Evolutionary conservation across 148 eudicot species (phyloP).

Genomic region (Arctostaphylos glauca): DNA sequence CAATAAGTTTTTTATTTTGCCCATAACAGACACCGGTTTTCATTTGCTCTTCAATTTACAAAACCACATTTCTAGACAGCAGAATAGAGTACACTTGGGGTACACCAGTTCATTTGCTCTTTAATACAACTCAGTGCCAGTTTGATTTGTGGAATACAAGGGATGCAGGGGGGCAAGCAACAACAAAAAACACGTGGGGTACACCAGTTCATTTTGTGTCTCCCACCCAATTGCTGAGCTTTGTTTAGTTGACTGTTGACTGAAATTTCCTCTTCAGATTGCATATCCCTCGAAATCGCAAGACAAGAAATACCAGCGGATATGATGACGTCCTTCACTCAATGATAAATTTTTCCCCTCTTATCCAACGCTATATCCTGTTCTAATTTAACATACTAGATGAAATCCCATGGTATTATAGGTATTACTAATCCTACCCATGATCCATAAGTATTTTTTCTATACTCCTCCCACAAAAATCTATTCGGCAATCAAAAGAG

Average conservation of each 20-base stretch:
- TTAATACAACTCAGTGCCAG: no score
- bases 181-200: no score
- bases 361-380: neutral
- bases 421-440: neutral
- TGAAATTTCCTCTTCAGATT: no score
- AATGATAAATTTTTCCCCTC: neutral
- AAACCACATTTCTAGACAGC: neutral
- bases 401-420: neutral
- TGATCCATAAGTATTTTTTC: neutral
- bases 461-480: neutral
- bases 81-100: no score
- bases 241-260: no score
- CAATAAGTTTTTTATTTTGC: no score
- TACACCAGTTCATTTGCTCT: no score
- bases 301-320: neutral
- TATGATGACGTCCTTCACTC: neutral
- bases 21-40: neutral
- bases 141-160: no score
- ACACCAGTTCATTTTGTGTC: no score
- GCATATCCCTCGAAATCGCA: neutral
- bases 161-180: no score
- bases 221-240: no score
- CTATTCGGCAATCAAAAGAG: neutral
- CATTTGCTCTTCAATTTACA: neutral
- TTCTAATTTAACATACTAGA: neutral